Percentiles rank a stretch among this genome's conserved stretches.
Conservation (phyloP, 495 filamentous ascomycete species). For the Lichenothelia convexa region DNA sequence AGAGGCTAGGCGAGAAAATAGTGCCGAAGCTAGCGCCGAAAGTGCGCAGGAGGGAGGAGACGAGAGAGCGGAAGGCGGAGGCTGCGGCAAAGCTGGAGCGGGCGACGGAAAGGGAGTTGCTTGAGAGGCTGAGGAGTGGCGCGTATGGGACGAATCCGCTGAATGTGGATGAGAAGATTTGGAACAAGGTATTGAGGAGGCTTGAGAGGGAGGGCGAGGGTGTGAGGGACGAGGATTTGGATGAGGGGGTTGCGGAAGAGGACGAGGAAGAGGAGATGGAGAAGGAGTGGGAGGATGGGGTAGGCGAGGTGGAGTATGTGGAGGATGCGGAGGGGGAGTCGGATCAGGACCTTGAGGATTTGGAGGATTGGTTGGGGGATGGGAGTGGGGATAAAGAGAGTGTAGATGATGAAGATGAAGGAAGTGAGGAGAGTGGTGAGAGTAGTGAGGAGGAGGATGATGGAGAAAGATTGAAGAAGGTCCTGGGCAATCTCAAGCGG, state of each 20-base stretch:
- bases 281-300: slow-evolving; percentile 48
- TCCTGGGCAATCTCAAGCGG: slow-evolving; percentile 23
- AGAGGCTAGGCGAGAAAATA: slow-evolving; percentile 71
- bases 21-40: slow-evolving; percentile 89
- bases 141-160: slow-evolving; percentile 89
- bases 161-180: slow-evolving; percentile 84
- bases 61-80: slow-evolving; percentile 82
- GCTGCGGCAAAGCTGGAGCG: slow-evolving; percentile 89
- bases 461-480: slow-evolving; percentile 29
- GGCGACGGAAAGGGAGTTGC: slow-evolving; percentile 87
- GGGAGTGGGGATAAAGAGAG: slow-evolving; percentile 38
- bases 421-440: slow-evolving; percentile 17
- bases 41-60: slow-evolving; percentile 70
- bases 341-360: slow-evolving; percentile 41
- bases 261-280: slow-evolving; percentile 49
- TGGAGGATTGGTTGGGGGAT: slow-evolving; percentile 56
- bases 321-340: slow-evolving; percentile 41
- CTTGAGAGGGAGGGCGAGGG: slow-evolving; percentile 76
- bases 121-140: slow-evolving; percentile 77
- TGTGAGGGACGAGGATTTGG: slow-evolving; percentile 68
- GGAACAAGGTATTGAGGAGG: slow-evolving; percentile 91
- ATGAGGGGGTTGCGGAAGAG: slow-evolving; percentile 70
- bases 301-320: slow-evolving; percentile 74
- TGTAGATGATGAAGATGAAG: slow-evolving; percentile 12
- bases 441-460: slow-evolving; percentile 19